A percentile compares a stretch with the other conserved stretches of the same genome.
These are phyloP conservation scores for Marasmius tenuissimus DNA, from an alignment of 1,284 basidiomycete genomes.

Conservation along the genomic window DNA sequence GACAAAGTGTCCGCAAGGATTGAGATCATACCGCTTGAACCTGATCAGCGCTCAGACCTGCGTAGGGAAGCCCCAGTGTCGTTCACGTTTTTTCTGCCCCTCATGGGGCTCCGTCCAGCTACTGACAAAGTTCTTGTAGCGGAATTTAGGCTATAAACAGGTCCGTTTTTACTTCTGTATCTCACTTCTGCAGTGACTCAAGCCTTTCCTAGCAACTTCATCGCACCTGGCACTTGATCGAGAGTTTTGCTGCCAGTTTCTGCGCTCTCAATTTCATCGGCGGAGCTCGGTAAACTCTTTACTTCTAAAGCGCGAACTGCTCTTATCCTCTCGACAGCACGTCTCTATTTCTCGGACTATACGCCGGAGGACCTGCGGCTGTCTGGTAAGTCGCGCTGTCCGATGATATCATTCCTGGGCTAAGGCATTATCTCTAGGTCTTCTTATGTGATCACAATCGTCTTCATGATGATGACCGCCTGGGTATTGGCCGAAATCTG, in stretches of 20 bases:
- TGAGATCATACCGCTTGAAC: conserved; percentile 95
- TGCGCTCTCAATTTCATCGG: conserved; percentile 86
- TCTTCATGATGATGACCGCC: conserved; percentile 86
- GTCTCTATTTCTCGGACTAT: conserved; percentile 76
- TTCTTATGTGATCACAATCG: conserved; percentile 73
- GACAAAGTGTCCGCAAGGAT: conserved; percentile 45
- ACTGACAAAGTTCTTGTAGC: conserved; percentile 60
- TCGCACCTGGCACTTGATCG: conserved; percentile 76
- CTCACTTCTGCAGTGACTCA: conserved; percentile 5
- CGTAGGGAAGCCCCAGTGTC: conserved; percentile 89
- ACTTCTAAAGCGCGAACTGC: neutral
- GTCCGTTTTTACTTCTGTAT: conserved; percentile 36
- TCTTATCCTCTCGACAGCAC: conserved; percentile 44
- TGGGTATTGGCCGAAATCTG: conserved; percentile 84
- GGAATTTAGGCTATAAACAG: conserved; percentile 79
- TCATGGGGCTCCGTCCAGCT: conserved; percentile 35
- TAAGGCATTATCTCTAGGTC: conserved; percentile 50
- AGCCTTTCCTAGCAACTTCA: conserved; percentile 65
- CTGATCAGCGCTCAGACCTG: conserved; percentile 94
- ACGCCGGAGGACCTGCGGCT: conserved; percentile 83
- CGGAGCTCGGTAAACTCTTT: conserved; percentile 60
- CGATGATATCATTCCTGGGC: neutral
- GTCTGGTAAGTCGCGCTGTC: conserved; percentile 51
- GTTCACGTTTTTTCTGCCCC: conserved; percentile 37
- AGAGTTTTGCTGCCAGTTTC: conserved; percentile 84